These are phyloP conservation scores for Pseudogymnoascus sp. DNA, from an alignment of 2,329 filamentous ascomycete genomes.

Conservation along the genomic window DNA sequence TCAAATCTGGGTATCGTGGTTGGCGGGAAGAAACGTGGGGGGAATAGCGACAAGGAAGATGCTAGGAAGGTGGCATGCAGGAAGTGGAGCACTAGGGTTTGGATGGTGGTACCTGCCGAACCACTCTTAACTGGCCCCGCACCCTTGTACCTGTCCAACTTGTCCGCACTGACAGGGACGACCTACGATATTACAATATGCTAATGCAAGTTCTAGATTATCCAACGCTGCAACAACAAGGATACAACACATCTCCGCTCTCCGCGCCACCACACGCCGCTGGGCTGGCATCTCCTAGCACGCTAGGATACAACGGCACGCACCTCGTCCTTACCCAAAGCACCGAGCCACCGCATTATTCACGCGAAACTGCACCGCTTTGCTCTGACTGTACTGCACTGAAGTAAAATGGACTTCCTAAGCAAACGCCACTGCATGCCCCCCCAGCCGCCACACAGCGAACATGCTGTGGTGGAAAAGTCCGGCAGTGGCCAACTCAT, in stretches of 20 bases:
- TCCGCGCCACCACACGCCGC: background rate
- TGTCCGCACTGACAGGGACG: background rate
- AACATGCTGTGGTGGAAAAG: background rate
- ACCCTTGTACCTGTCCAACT: background rate
- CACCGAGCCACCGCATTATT: background rate
- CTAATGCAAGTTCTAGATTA: slow-evolving; percentile 6
- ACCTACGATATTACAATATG: slow-evolving; percentile 5
- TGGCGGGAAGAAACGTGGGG: slow-evolving; percentile 4
- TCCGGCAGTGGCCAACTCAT: background rate
- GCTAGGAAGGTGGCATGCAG: background rate
- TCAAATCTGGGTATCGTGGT: background rate
- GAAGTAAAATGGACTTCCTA: background rate
- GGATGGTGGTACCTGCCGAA: background rate
- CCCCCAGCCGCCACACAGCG: background rate
- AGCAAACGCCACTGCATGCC: background rate
- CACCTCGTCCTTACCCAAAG: background rate
- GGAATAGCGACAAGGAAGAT: background rate
- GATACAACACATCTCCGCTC: background rate
- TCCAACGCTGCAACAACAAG: background rate
- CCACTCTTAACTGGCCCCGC: slow-evolving; percentile 2
- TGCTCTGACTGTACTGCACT: background rate
- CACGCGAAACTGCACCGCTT: background rate
- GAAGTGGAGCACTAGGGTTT: background rate
- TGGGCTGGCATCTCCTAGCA: background rate
- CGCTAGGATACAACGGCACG: background rate